A percentile compares a stretch with the other conserved stretches of the same genome.
Evolutionary conservation across 2,329 filamentous ascomycete species (phyloP).

Genomic region (Claviceps sp.): DNA sequence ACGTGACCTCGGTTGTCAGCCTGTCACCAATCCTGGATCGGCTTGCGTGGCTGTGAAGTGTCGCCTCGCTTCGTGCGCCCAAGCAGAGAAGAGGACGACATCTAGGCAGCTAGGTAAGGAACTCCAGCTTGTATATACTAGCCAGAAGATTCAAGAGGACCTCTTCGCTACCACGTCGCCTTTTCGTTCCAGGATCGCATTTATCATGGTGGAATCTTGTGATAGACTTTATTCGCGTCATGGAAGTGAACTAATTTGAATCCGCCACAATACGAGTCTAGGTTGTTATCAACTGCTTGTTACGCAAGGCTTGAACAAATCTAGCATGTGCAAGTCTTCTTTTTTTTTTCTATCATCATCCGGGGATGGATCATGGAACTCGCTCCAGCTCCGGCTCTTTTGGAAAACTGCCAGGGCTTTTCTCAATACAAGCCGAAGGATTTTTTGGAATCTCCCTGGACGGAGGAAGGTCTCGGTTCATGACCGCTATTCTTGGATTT

Average conservation of each 20-base stretch:
- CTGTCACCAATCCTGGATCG: conserved; percentile 6
- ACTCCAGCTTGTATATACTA: conserved; percentile 39
- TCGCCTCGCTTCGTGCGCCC: conserved; percentile 8
- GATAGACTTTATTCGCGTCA: not conserved
- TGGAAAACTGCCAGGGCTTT: too few relatives aligned
- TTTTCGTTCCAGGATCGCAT: not conserved
- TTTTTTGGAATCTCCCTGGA: not conserved
- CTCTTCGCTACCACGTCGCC: conserved; percentile 6
- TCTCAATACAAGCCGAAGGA: not conserved
- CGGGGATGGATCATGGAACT: not conserved
- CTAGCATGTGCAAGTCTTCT: not conserved
- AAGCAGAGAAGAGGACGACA: conserved; percentile 15
- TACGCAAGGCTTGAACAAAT: not conserved
- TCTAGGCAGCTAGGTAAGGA: conserved; percentile 42
- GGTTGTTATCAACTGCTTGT: not conserved
- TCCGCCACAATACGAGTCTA: not conserved
- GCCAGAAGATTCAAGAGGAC: conserved; percentile 29
- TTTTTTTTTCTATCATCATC: not conserved
- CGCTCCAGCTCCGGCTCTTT: not conserved
- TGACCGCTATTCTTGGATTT: too few relatives aligned
- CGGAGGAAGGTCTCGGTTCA: too few relatives aligned
- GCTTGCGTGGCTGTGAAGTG: conserved; percentile 8
- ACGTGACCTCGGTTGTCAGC: conserved; percentile 8
- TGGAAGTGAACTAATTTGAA: conserved; percentile 1
- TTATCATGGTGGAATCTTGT: not conserved